Percentiles rank a stretch among this genome's conserved stretches.
Evolutionary conservation across 1,284 basidiomycete species (phyloP).

Genomic region (Tilletia caries): DNA sequence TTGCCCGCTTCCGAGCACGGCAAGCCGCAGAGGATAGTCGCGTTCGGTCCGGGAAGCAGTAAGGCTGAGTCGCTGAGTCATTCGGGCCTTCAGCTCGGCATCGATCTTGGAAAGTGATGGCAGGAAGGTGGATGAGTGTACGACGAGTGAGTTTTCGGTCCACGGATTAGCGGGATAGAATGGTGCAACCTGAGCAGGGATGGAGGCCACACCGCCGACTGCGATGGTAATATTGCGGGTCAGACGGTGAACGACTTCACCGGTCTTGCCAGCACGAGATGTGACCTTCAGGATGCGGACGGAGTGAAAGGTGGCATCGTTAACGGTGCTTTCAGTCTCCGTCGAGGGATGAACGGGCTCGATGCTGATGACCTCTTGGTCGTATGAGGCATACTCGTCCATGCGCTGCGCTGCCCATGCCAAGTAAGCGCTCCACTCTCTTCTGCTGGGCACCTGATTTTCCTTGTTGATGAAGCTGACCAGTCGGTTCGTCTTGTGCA

Average conservation of each 20-base stretch:
- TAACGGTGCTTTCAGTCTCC: slow-evolving; percentile 21
- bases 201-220: slow-evolving; percentile 40
- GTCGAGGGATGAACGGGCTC: slow-evolving; percentile 26
- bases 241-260: slow-evolving; percentile 23
- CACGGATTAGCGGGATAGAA: slow-evolving; percentile 23
- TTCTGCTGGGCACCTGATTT: slow-evolving; percentile 44
- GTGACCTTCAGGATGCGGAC: slow-evolving; percentile 34
- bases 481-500: slow-evolving; percentile 46
- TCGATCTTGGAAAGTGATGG: slow-evolving; percentile 39
- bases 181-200: slow-evolving; percentile 34
- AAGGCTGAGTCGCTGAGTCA: not conserved
- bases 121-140: slow-evolving; percentile 46
- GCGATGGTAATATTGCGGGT: slow-evolving; percentile 45
- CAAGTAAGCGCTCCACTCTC: slow-evolving; percentile 53
- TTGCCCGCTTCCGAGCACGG: slow-evolving; percentile 50
- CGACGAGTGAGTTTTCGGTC: slow-evolving; percentile 26
- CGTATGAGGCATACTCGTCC: slow-evolving; percentile 39
- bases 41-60: not conserved
- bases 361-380: slow-evolving; percentile 41
- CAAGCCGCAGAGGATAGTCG: slow-evolving; percentile 33
- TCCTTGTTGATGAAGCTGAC: slow-evolving; percentile 51
- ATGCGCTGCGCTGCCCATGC: slow-evolving; percentile 49
- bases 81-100: slow-evolving; percentile 27
- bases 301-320: slow-evolving; percentile 10
- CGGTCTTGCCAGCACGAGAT: slow-evolving; percentile 21